A percentile compares a stretch with the other conserved stretches of the same genome.
Evolutionary conservation across 805 yeast species (phyloP).

Genomic region (Teunomyces kruisii): DNA sequence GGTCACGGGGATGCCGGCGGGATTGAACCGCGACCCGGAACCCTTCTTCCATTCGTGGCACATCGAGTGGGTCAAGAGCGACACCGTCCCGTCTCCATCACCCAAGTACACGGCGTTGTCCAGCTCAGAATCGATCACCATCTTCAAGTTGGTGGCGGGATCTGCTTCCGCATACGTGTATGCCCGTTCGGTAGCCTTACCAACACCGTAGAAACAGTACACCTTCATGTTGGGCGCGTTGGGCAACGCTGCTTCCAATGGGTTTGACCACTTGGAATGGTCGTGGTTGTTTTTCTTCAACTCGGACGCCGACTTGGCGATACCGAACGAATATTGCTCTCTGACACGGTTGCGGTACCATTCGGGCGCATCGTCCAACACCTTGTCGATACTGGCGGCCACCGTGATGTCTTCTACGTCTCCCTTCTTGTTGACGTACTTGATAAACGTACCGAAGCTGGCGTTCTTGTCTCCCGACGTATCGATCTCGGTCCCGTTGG

Average conservation of each 20-base stretch:
- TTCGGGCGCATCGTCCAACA: constrained; percentile 64
- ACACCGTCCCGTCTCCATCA: constrained; percentile 96
- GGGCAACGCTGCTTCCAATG: constrained; percentile 88
- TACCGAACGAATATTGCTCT: constrained; percentile 78
- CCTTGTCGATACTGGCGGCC: constrained; percentile 61
- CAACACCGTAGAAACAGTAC: constrained; percentile 93
- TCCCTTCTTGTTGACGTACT: constrained; percentile 9
- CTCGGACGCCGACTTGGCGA: constrained; percentile 61
- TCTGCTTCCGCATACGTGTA: constrained; percentile 74
- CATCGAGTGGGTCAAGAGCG: constrained; percentile 81
- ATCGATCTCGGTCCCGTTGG: constrained; percentile 16
- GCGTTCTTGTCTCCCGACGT: constrained; percentile 17
- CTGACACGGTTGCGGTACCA: constrained; percentile 70
- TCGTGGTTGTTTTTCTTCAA: constrained; percentile 63
- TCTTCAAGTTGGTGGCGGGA: constrained; percentile 54
- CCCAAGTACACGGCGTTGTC: constrained; percentile 70
- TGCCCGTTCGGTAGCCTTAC: constrained; percentile 93
- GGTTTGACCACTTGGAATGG: constrained; percentile 89
- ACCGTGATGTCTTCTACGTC: constrained; percentile 57
- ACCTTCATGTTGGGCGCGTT: constrained; percentile 90
- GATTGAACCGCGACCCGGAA: constrained; percentile 66
- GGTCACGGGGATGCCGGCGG: constrained; percentile 69
- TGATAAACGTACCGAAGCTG: constrained; percentile 14
- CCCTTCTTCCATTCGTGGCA: constrained; percentile 87
- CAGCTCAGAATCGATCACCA: constrained; percentile 68